These are phyloP conservation scores for Phytophthora parvispora DNA, from an alignment of 352 stramenopile genomes.

Conservation along the genomic window DNA sequence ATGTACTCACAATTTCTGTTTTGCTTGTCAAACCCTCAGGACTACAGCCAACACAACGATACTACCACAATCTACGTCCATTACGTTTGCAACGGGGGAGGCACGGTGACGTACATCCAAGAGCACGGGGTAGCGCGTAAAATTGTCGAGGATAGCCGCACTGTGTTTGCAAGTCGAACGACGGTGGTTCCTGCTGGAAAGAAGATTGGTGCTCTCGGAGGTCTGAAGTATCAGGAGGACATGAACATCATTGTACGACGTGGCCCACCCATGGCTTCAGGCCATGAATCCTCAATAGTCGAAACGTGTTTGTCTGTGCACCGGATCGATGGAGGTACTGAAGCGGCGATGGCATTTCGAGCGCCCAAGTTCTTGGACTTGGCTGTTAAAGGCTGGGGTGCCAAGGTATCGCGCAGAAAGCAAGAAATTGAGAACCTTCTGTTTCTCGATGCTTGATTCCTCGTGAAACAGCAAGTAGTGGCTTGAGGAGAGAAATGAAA, in stretches of 20 bases:
- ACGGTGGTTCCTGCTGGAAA: background rate
- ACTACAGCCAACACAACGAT: background rate
- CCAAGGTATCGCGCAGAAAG: background rate
- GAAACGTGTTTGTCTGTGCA: background rate
- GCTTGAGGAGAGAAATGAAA: background rate
- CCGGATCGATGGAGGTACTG: background rate
- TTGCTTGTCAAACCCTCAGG: too few relatives aligned
- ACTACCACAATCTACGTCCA: background rate
- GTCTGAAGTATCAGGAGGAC: background rate
- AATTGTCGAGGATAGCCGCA: background rate
- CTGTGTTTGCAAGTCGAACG: conserved; percentile 1
- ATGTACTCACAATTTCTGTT: background rate
- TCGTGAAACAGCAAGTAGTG: background rate
- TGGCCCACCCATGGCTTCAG: background rate
- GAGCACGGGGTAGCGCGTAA: conserved; percentile 2
- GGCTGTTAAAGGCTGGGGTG: background rate
- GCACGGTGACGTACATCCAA: background rate
- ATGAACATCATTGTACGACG: background rate
- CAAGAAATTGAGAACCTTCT: conserved; percentile 5
- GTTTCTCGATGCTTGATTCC: background rate
- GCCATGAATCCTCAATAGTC: conserved; percentile 1
- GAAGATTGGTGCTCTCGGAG: background rate
- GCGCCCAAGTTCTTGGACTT: background rate
- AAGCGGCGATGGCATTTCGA: background rate
- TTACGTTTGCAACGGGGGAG: background rate